Percentiles rank a stretch among this genome's conserved stretches.
Evolutionary conservation across 2,329 filamentous ascomycete species (phyloP).

Genomic region (Tetracladium maxilliforme): DNA sequence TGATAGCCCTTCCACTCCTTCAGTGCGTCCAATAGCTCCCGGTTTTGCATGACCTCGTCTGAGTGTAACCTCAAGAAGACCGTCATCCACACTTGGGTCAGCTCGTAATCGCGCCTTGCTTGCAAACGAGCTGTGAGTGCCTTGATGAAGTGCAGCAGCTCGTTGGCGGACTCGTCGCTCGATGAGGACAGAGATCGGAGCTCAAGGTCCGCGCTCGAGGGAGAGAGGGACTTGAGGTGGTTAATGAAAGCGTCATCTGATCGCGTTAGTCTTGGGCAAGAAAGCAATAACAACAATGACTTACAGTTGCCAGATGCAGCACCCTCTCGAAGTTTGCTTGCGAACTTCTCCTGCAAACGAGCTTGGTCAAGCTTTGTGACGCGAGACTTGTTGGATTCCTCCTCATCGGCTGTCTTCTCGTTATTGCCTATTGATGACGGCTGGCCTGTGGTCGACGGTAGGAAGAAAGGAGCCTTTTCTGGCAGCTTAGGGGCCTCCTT

Average conservation of each 20-base stretch:
- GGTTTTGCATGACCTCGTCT: slow-evolving; percentile 31
- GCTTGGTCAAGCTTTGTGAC: slow-evolving; percentile 51
- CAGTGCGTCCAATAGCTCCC: slow-evolving; percentile 41
- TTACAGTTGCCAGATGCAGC: slow-evolving; percentile 44
- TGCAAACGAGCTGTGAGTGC: slow-evolving; percentile 60
- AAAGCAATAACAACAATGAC: slow-evolving; percentile 11
- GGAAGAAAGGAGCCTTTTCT: slow-evolving; percentile 91
- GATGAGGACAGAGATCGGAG: slow-evolving; percentile 60
- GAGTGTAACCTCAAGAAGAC: slow-evolving; percentile 76
- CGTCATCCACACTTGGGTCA: slow-evolving; percentile 94
- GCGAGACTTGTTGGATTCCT: slow-evolving; percentile 40
- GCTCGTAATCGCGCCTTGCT: slow-evolving; percentile 70
- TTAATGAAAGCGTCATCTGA: slow-evolving; percentile 54
- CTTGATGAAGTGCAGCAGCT: slow-evolving; percentile 66
- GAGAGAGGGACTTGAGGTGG: slow-evolving; percentile 67
- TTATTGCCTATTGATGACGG: slow-evolving; percentile 7
- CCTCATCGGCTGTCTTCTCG: slow-evolving; percentile 15
- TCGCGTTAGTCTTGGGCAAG: slow-evolving; percentile 10
- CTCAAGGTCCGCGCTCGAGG: slow-evolving; percentile 78
- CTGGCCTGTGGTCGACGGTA: slow-evolving; percentile 42
- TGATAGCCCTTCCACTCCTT: slow-evolving; percentile 59
- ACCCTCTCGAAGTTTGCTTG: slow-evolving; percentile 37
- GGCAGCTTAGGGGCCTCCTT: slow-evolving; percentile 82
- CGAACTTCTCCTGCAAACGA: slow-evolving; percentile 42
- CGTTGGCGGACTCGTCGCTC: slow-evolving; percentile 36